phyloP scores from a whole-genome alignment of 768 basidiomycete species.

The Pleurotus sapidus region DNA sequence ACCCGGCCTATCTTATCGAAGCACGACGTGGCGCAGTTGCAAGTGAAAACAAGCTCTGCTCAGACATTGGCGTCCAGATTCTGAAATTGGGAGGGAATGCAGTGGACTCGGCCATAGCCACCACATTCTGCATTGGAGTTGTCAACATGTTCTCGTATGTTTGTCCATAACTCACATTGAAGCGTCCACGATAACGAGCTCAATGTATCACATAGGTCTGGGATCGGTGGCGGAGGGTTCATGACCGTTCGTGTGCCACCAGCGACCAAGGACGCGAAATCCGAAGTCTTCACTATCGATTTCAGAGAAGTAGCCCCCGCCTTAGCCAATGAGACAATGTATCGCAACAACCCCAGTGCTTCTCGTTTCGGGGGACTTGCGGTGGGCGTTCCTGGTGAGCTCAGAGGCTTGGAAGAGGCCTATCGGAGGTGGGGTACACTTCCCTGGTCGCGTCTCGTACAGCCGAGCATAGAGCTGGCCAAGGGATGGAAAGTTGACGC shows the following conservation, averaged over 20 bases:
- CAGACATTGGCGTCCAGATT: slow-evolving; percentile 75
- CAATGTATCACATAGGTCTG: slow-evolving; percentile 45
- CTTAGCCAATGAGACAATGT: slow-evolving; percentile 77
- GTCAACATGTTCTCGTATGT: slow-evolving; percentile 90
- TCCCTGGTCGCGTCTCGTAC: slow-evolving; percentile 74
- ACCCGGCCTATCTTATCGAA: slow-evolving; percentile 44
- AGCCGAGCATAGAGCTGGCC: slow-evolving; percentile 74
- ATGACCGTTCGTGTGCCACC: slow-evolving; percentile 81
- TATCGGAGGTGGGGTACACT: slow-evolving; percentile 80
- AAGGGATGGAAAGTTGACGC: slow-evolving; percentile 74
- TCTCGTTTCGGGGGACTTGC: slow-evolving; percentile 77
- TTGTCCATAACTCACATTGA: neutral
- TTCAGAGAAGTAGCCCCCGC: slow-evolving; percentile 88
- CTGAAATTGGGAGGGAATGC: slow-evolving; percentile 87
- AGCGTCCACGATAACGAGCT: neutral
- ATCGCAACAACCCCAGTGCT: slow-evolving; percentile 43
- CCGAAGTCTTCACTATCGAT: slow-evolving; percentile 74
- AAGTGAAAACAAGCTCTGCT: slow-evolving; percentile 83
- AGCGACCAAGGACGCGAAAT: slow-evolving; percentile 30
- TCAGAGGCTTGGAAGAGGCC: slow-evolving; percentile 83
- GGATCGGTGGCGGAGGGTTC: slow-evolving; percentile 87
- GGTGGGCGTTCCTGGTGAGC: slow-evolving; percentile 89
- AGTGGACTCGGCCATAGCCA: slow-evolving; percentile 81
- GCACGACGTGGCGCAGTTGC: slow-evolving; percentile 86
- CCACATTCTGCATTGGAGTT: slow-evolving; percentile 76